Conservation (phyloP, 2,329 filamentous ascomycete species). For the Cercospora canescens region DNA sequence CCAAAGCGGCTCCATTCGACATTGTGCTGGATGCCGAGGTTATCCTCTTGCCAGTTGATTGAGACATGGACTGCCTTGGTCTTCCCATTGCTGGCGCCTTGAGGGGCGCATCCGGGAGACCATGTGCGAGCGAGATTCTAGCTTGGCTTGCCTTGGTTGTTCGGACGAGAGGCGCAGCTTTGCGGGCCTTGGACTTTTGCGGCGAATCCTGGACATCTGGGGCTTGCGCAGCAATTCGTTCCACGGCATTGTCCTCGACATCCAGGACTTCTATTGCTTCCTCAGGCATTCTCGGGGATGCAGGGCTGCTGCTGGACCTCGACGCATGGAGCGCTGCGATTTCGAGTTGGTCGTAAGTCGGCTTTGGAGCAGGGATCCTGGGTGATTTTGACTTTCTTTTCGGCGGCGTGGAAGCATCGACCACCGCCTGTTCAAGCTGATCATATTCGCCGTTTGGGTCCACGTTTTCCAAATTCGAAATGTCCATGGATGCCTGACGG, state of each 20-base stretch:
- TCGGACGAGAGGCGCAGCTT: constrained; percentile 30
- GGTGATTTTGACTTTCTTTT: constrained; percentile 12
- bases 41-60: constrained; percentile 19
- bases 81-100: constrained; percentile 20
- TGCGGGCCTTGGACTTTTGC: constrained; percentile 28
- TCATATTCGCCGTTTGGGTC: constrained; percentile 20
- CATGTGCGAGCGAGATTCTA: constrained; percentile 33
- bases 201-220: constrained; percentile 35
- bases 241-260: constrained; percentile 53
- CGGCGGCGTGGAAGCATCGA: constrained; percentile 24
- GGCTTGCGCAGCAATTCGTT: constrained; percentile 40
- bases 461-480: not conserved
- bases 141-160: constrained; percentile 36
- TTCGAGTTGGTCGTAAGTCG: constrained; percentile 30
- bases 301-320: not conserved
- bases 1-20: constrained; percentile 1
- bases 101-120: constrained; percentile 25
- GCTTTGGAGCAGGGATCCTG: constrained; percentile 13
- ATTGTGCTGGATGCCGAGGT: constrained; percentile 23
- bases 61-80: constrained; percentile 19
- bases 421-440: constrained; percentile 26
- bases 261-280: constrained; percentile 54
- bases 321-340: constrained; percentile 26
- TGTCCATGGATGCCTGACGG: not conserved
- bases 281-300: constrained; percentile 32